Evolutionary conservation across 169 alveolate genomes (phyloP).

Genomic region (Plasmodium coatneyi): DNA sequence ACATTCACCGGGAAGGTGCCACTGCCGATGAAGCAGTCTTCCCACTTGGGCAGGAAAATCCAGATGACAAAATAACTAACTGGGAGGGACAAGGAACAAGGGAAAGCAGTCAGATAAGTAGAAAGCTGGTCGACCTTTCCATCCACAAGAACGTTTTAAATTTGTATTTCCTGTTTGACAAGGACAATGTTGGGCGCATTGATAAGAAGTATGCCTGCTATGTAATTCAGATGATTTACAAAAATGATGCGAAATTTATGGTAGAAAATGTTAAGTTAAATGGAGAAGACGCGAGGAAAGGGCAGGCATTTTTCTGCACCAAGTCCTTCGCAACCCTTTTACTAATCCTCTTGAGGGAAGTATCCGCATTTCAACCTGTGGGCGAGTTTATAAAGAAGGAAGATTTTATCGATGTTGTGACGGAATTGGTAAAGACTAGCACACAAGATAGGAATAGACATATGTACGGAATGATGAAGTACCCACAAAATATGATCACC

Average conservation of each 20-base stretch:
- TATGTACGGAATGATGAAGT: conserved; percentile 31
- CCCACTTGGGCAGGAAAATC: neutral
- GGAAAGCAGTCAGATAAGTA: neutral
- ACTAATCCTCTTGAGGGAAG: conserved; percentile 12
- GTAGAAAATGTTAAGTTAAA: conserved; percentile 32
- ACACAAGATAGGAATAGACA: neutral
- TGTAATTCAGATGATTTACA: conserved; percentile 64
- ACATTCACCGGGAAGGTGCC: neutral
- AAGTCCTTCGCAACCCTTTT: conserved; percentile 48
- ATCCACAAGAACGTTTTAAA: conserved; percentile 55
- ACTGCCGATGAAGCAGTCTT: neutral
- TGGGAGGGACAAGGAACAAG: neutral
- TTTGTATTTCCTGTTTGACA: conserved; percentile 67
- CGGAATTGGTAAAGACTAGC: neutral
- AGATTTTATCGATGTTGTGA: conserved; percentile 22
- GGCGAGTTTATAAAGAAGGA: conserved; percentile 34
- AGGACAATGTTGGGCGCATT: conserved; percentile 44
- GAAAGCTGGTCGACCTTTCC: conserved; percentile 16
- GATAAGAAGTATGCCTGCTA: conserved; percentile 37
- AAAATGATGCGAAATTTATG: conserved; percentile 40
- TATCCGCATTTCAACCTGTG: conserved; percentile 24
- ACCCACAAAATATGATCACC: conserved; percentile 49
- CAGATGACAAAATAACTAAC: neutral
- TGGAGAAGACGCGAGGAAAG: conserved; percentile 10
- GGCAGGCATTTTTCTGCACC: conserved; percentile 22